These are phyloP conservation scores for Aschersonia sp. DNA, from an alignment of 2,329 filamentous ascomycete species.

Conservation along the genomic window DNA sequence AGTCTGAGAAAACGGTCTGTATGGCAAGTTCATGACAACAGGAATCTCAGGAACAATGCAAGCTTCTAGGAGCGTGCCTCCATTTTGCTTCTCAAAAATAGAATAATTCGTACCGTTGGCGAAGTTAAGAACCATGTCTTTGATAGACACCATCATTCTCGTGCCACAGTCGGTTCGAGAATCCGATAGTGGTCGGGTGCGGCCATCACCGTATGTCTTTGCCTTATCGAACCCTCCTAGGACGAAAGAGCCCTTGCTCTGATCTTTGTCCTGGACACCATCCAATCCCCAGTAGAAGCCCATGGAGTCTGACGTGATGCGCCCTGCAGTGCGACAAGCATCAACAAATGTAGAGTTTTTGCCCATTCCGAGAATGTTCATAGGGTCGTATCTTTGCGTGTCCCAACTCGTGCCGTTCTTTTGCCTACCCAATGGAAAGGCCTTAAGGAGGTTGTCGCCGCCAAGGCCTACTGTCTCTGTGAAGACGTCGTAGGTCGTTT, in stretches of 20 bases:
- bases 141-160: constrained; percentile 4
- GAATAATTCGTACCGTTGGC: constrained; percentile 5
- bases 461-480: constrained; percentile 4
- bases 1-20: constrained; percentile 2
- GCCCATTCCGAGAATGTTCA: constrained; percentile 7
- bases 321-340: not conserved
- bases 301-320: constrained; percentile 2
- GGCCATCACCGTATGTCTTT: constrained; percentile 3
- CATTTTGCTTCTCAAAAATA: constrained; percentile 3
- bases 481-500: constrained; percentile 4
- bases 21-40: constrained; percentile 3
- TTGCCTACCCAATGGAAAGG: not conserved
- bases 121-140: constrained; percentile 5
- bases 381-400: constrained; percentile 1
- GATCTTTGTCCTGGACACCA: not conserved
- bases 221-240: constrained; percentile 4
- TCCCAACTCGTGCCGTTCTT: not conserved
- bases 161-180: not conserved
- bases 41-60: constrained; percentile 6
- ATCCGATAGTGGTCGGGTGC: not conserved
- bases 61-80: not conserved
- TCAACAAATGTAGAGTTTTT: constrained; percentile 4
- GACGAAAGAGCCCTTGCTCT: constrained; percentile 4
- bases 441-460: constrained; percentile 4
- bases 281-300: constrained; percentile 8